Conservation (phyloP, 2,329 filamentous ascomycete species). For the Fusarium marasasianum region DNA sequence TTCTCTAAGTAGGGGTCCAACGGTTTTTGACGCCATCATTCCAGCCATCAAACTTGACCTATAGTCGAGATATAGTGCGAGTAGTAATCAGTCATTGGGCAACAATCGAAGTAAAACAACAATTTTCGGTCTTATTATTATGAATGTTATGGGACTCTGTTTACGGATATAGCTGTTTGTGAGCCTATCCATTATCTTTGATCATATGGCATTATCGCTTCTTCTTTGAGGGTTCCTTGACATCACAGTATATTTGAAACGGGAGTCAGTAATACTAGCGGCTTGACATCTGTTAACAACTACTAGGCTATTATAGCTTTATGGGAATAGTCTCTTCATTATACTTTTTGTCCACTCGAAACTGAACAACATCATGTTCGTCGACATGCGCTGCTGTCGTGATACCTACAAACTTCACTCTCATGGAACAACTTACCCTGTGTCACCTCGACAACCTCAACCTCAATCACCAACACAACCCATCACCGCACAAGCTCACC, state of each 20-base stretch:
- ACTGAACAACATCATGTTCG: neutral
- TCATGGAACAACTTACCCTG: slow-evolving; percentile 10
- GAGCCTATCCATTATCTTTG: no score
- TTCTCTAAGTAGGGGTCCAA: neutral
- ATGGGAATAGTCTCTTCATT: no score
- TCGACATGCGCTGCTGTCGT: neutral
- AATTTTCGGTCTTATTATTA: neutral
- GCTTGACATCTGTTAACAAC: neutral
- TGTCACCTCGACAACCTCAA: neutral
- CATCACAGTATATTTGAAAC: no score
- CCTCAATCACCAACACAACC: neutral
- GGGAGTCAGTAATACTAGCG: neutral
- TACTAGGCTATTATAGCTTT: neutral
- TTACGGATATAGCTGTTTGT: neutral
- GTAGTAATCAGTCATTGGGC: neutral
- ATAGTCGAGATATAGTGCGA: neutral
- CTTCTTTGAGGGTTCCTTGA: no score
- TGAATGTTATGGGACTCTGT: neutral
- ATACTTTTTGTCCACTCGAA: no score
- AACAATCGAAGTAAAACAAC: neutral
- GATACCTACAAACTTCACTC: neutral
- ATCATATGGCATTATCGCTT: no score
- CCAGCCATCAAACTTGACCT: neutral
- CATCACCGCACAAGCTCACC: neutral
- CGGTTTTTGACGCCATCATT: slow-evolving; percentile 6